A percentile compares a stretch with the other conserved stretches of the same genome.
phyloP scores from a whole-genome alignment of 2,329 filamentous ascomycete species.

The Pseudogymnoascus sp. region DNA sequence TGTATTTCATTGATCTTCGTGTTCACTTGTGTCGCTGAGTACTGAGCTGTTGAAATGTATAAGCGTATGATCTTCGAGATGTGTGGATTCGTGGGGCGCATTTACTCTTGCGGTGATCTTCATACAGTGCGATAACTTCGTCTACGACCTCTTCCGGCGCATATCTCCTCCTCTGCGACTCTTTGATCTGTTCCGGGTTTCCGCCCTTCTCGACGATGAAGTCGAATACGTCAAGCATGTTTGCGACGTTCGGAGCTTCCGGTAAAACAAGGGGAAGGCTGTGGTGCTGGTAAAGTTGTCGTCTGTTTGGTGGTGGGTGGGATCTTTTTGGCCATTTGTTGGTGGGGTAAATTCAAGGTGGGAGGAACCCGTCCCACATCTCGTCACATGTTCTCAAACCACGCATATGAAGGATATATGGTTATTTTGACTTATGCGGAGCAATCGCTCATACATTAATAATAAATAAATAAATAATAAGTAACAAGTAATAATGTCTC shows the following conservation, averaged over 20 bases:
- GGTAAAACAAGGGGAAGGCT: not conserved
- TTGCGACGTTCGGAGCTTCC: constrained; percentile 16
- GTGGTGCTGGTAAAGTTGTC: not conserved
- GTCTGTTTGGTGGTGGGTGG: not conserved
- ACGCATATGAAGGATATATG: too few relatives aligned
- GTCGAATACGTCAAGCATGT: constrained; percentile 69
- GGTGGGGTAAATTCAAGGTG: constrained; percentile 10
- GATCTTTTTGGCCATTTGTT: constrained; percentile 6
- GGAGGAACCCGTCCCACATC: not conserved
- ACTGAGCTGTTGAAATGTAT: constrained; percentile 46
- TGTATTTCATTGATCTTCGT: constrained; percentile 81
- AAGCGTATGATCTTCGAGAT: constrained; percentile 7
- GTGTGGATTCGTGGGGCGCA: constrained; percentile 9
- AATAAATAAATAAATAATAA: not conserved
- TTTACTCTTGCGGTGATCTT: constrained; percentile 71
- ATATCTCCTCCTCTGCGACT: constrained; percentile 77
- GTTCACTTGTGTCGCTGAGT: constrained; percentile 70
- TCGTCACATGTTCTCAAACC: constrained; percentile 4
- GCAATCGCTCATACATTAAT: not conserved
- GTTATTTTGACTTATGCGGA: not conserved
- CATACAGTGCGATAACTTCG: constrained; percentile 78
- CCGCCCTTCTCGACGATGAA: constrained; percentile 83
- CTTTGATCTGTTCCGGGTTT: constrained; percentile 82
- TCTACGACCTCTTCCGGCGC: constrained; percentile 80
- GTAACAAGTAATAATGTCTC: not conserved